Evolutionary conservation across 1,284 basidiomycete genomes (phyloP), one percentile per base, ranked within the genome.

Genomic region (Tilletia indica): DNA sequence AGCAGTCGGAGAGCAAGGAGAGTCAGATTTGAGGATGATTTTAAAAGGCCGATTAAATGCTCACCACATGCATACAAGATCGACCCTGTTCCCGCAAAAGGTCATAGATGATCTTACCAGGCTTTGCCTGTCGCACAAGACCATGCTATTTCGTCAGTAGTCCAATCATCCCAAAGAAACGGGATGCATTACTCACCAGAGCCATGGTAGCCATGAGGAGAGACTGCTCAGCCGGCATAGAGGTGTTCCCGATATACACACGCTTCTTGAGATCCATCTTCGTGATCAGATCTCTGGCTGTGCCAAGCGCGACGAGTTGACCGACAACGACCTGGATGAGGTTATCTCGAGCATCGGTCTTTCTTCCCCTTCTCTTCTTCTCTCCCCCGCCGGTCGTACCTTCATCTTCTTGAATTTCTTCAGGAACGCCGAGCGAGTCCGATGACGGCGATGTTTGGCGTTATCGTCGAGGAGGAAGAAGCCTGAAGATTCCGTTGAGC

Each of bases 141-240:
- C 25, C 42, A 39, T 39, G 16, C 4, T 58, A 48, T 36, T 48
- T 31, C 34, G 16, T 64, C 51, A 70, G 51, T 19, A 19, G 6
- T 54, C 51, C 25, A 3, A 31, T 16, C 51, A 54, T n/a, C 16
- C 47, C 11, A 49, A 49, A 49, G 47, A 19, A 19, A 12, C 51
- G 2, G 4, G 12, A 19, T 19, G 11, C 56, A 6, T 16, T 11
- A 74, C 83, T 61, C 73, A 92, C 94, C 80, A 96, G 86, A 0
- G 94, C 91, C 85, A 99, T 97, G 78, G 94, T 95, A 6, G 95
- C 94, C 93, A 98, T 97, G 48, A 98, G 85, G 58, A 99, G 86
- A 1, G 93, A 94, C 75, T 97, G 91, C 82, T 97, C 94, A 0
- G 94, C 90, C 80, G 98, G 95, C 97, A 99, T 99, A 78, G 92